phyloP scores from a whole-genome alignment of 2,329 filamentous ascomycete species.

The Aureobasidium sp. region DNA sequence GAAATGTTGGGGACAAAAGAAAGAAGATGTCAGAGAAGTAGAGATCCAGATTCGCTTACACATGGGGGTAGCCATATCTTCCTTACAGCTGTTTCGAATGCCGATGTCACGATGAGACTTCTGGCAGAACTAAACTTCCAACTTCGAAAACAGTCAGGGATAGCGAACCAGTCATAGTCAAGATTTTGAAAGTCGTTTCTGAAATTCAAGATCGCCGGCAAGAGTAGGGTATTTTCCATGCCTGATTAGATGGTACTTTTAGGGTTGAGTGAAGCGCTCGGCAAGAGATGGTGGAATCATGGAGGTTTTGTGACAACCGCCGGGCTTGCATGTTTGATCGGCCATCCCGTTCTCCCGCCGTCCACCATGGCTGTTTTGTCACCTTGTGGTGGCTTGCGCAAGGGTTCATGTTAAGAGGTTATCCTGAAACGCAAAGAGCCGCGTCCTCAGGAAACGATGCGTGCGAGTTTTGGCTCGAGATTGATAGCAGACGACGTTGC shows the following conservation, averaged over 20 bases:
- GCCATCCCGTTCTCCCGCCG: not conserved
- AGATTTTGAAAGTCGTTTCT: not conserved
- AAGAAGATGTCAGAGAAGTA: not conserved
- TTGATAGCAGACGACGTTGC: not conserved
- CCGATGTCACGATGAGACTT: not conserved
- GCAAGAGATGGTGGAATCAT: not conserved
- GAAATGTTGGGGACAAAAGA: not conserved
- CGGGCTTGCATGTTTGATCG: slow-evolving; percentile 8
- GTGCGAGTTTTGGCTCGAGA: not conserved
- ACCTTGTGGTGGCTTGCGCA: slow-evolving; percentile 4
- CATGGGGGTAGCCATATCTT: not conserved
- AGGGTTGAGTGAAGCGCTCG: not conserved
- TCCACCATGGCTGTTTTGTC: not conserved
- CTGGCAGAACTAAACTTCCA: no score
- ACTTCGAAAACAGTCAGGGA: not conserved
- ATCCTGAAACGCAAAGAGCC: slow-evolving; percentile 11
- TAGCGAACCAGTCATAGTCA: not conserved
- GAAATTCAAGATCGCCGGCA: not conserved
- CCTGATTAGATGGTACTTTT: not conserved
- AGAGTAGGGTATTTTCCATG: not conserved
- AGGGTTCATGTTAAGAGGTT: slow-evolving; percentile 5
- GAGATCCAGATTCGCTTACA: not conserved
- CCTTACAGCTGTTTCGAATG: not conserved
- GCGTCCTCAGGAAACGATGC: not conserved
- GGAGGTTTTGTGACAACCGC: not conserved